Evolutionary conservation across 129 eudicot genomes (phyloP).

Genomic region (Flaveria sonorensis): DNA sequence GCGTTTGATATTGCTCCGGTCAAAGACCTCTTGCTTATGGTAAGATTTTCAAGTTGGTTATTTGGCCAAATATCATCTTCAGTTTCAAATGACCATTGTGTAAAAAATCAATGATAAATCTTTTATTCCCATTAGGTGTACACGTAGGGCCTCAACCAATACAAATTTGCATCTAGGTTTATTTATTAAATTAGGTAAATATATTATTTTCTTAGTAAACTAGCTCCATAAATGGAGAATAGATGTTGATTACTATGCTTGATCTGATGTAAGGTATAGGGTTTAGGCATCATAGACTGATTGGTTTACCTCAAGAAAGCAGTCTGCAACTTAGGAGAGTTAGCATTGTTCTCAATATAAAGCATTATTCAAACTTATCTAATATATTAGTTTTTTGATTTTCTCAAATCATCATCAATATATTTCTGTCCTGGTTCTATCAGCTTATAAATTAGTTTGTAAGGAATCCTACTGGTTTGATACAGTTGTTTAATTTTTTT

Average conservation of each 20-base stretch:
- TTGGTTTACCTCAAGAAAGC: not conserved
- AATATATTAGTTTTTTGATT: not conserved
- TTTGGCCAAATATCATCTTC: not conserved
- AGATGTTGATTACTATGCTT: slow-evolving; percentile 5
- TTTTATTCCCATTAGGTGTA: not conserved
- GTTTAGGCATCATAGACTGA: not conserved
- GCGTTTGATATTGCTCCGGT: slow-evolving; percentile 50
- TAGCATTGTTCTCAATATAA: not conserved
- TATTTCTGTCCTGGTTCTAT: not conserved
- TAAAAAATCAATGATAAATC: not conserved
- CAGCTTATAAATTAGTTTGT: not conserved
- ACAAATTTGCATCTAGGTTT: not conserved
- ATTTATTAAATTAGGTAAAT: not conserved
- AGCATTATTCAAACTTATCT: not conserved
- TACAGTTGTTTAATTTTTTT: not conserved
- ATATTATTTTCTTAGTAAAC: not conserved
- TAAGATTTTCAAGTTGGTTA: slow-evolving; percentile 29
- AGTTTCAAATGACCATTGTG: not conserved
- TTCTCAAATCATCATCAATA: not conserved
- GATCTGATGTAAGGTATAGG: not conserved
- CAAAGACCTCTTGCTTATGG: slow-evolving; percentile 62
- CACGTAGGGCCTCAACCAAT: not conserved
- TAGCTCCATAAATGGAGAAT: not conserved
- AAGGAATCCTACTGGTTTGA: not conserved
- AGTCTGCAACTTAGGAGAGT: not conserved